phyloP scores from a whole-genome alignment of 2,329 filamentous ascomycete species.

The Neofusicoccum sp. region DNA sequence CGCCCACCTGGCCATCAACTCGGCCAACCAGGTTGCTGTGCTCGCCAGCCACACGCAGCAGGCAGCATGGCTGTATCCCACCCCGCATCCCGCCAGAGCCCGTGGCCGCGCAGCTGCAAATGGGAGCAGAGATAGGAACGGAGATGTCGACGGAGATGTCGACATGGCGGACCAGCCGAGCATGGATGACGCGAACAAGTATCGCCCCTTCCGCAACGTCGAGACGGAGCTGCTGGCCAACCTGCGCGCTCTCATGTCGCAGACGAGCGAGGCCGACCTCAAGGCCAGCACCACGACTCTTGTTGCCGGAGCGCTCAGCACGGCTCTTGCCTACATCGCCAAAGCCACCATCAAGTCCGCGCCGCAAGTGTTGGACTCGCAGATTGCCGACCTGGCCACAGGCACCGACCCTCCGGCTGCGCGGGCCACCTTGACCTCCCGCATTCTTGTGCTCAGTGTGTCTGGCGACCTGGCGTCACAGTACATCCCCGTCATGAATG shows the following conservation, averaged over 20 bases:
- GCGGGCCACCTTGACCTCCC: slow-evolving; percentile 62
- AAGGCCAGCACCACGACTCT: slow-evolving; percentile 73
- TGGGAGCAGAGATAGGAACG: slow-evolving; percentile 7
- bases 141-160: slow-evolving; percentile 4
- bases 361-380: slow-evolving; percentile 40
- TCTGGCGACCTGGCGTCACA: slow-evolving; percentile 83
- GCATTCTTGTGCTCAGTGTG: slow-evolving; percentile 87
- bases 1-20: slow-evolving; percentile 90
- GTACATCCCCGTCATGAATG: slow-evolving; percentile 98
- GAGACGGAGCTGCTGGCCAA: slow-evolving; percentile 76
- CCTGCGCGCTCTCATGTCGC: slow-evolving; percentile 68
- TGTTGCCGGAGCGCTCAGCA: slow-evolving; percentile 84
- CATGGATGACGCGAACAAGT: slow-evolving; percentile 72
- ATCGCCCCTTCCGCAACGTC: slow-evolving; percentile 84
- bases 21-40: slow-evolving; percentile 87
- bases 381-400: slow-evolving; percentile 44
- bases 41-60: slow-evolving; percentile 85
- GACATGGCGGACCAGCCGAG: slow-evolving; percentile 21
- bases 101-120: not conserved
- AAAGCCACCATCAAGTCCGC: slow-evolving; percentile 62
- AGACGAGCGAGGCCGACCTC: slow-evolving; percentile 64
- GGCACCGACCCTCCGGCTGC: slow-evolving; percentile 31
- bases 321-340: slow-evolving; percentile 88
- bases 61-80: slow-evolving; percentile 86
- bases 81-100: slow-evolving; percentile 31